These are phyloP conservation scores for Trichoderma reesei DNA, from an alignment of 495 filamentous ascomycete species.

Conservation along the genomic window DNA sequence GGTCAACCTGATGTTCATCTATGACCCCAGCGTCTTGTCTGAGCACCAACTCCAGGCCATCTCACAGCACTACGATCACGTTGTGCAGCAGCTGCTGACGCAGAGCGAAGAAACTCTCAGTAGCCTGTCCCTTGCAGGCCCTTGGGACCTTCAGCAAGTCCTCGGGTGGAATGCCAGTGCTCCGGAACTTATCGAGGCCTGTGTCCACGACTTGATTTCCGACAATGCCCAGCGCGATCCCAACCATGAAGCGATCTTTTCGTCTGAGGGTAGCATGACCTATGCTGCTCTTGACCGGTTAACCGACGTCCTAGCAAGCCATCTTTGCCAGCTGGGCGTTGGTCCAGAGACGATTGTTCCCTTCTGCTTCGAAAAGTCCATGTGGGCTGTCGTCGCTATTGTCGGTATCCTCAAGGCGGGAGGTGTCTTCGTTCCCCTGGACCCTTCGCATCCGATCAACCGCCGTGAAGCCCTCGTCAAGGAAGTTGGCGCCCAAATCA, in stretches of 20 bases:
- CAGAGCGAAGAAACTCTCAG: not conserved
- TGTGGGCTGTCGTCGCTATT: slow-evolving; percentile 3
- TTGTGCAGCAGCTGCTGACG: slow-evolving; percentile 11
- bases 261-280: not conserved
- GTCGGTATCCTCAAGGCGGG: slow-evolving; percentile 4
- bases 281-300: not conserved
- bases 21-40: slow-evolving; percentile 12
- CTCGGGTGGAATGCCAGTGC: not conserved
- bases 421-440: not conserved
- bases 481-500: slow-evolving; percentile 8
- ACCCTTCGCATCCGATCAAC: not conserved
- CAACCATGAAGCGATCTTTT: not conserved
- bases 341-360: slow-evolving; percentile 12
- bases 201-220: not conserved
- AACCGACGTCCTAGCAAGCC: not conserved
- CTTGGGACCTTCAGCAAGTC: not conserved
- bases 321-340: not conserved
- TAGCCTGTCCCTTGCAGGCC: not conserved
- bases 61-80: slow-evolving; percentile 14
- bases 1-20: slow-evolving; percentile 13
- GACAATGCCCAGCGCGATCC: not conserved
- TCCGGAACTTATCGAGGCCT: not conserved
- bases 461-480: not conserved
- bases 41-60: slow-evolving; percentile 13
- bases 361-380: slow-evolving; percentile 28